Evolutionary conservation across 2,329 filamentous ascomycete species (phyloP), one percentile per base, ranked within the genome.

Genomic region (Emmonsia crescens): DNA sequence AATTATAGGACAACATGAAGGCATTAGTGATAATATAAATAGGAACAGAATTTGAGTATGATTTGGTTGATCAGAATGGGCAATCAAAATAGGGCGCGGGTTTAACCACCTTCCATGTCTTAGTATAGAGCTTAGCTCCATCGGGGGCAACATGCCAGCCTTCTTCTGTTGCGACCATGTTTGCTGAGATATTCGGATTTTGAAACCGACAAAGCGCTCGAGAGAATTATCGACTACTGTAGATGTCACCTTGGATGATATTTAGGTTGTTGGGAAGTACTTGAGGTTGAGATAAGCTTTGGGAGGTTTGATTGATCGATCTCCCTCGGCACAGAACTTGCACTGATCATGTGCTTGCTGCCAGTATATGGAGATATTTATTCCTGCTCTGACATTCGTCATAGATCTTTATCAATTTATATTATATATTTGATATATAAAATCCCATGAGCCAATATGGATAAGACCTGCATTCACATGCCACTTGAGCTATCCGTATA

Each of bases 61-160:
- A 31, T 51, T 29, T 16, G 9, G 27, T 51, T 29, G 16, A 56
- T 9, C 46, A 60, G 31, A 57, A 54, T 24, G 19, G 27, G 8
- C 27, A 3, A 12, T 31, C 48, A 51, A 31, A 27, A 49, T 38
- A 46, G 31, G 51, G 52, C 29, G 59, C 60, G 54, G 48, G 49
- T 31, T 16, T 52, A 74, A 81, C 71, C 66, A 83, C 82, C 75
- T 79, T 81, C 82, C 83, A 86, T 27, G 81, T 84, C 70, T 85
- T 85, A 48, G 82, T 83, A 72, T 85, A 86, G 61, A 86, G 73
- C 67, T 80, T 78, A 44, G 73, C 71, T 61, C 80, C 80, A 70
- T 85, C 83, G 33, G 77, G 74, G 5, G 79, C 72, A 19, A 73
- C 76, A 69, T 83, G 78, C 64, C 73, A 79, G 62, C 79, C 78